Evolutionary conservation across 2,329 filamentous ascomycete genomes (phyloP).

Genomic region (Amauroascus verrucosus): DNA sequence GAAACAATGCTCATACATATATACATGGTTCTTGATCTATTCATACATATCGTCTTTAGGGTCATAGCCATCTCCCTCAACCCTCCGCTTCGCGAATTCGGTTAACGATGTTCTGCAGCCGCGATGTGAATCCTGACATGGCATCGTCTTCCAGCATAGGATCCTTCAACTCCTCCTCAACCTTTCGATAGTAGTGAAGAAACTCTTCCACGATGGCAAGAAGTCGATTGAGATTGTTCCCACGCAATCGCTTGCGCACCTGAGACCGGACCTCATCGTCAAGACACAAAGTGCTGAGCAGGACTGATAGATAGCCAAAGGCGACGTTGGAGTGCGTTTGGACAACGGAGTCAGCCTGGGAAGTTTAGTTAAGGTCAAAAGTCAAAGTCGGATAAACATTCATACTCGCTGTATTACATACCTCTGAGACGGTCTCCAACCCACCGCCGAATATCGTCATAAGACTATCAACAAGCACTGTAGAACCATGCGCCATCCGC

Average conservation of each 20-base stretch:
- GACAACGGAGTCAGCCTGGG: constrained; percentile 46
- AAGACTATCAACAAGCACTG: constrained; percentile 44
- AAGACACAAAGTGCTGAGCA: constrained; percentile 72
- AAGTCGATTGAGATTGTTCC: constrained; percentile 41
- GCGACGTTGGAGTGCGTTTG: constrained; percentile 72
- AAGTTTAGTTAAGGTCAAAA: constrained; percentile 11
- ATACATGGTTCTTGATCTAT: not conserved
- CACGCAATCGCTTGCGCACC: constrained; percentile 37
- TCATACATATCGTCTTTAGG: not conserved
- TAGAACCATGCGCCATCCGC: constrained; percentile 26
- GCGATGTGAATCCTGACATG: constrained; percentile 43
- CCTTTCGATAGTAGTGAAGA: constrained; percentile 48
- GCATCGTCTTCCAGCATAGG: constrained; percentile 40
- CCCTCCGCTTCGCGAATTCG: constrained; percentile 28
- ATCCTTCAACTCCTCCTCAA: constrained; percentile 40
- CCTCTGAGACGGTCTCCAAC: constrained; percentile 56
- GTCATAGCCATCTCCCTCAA: constrained; percentile 1
- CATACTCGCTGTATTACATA: constrained; percentile 32
- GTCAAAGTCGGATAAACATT: not conserved
- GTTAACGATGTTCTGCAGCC: constrained; percentile 45
- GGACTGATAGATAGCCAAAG: constrained; percentile 73
- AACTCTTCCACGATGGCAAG: constrained; percentile 54
- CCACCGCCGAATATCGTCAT: constrained; percentile 58
- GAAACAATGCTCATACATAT: not conserved
- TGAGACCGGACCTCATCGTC: constrained; percentile 36